Base-by-base conservation (phyloP, 78 protist species). In the Protostelium mycophagum region DNA sequence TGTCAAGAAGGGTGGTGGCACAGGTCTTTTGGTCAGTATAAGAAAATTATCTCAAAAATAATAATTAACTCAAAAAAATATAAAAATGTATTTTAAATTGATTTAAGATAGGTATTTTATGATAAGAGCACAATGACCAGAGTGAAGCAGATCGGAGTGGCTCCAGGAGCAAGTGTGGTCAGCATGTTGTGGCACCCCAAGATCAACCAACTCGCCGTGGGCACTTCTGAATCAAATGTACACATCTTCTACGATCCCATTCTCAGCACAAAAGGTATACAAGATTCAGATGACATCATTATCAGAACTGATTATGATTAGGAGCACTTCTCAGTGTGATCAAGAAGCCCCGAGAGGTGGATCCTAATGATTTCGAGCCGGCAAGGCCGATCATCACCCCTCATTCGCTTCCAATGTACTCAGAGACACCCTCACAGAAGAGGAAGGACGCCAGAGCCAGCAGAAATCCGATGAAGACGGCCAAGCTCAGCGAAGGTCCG, bases 191-290 rank as follows among this genome's bases (percentile, higher is more conserved):
- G 97, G 97, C 93, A 92, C 51, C 86, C 93, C 29, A 73, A 85
- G n/a, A 88, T 96, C 88, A 96, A 96, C 73, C 97, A 96, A 88
- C 85, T 96, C 0, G 83, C 93, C 1, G 94, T 90, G 9, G 95
- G 96, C 9, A 89, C 91, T 31, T 90, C 95, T 9, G 95, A 91
- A 85, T 94, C 95, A 23, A 29, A 35, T 1, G 88, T 86, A 0
- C 86, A 93, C 38, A 88, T 90, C 34, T 87, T 85, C 86, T 91
- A 95, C 36, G 91, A 91, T 84, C 88, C 91, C 35, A 36, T 37
- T 1, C 83, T 36, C n/a, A 38, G 88, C 34, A 38, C 29, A 9
- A 93, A 92, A 9, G 94, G 92, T 83, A n/a, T n/a, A n/a, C n/a
- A n/a, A n/a, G n/a, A n/a, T n/a, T n/a, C n/a, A n/a, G n/a, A n/a